Conservation (phyloP, 2,329 filamentous ascomycete genomes). For the Calonectria hongkongensis region DNA sequence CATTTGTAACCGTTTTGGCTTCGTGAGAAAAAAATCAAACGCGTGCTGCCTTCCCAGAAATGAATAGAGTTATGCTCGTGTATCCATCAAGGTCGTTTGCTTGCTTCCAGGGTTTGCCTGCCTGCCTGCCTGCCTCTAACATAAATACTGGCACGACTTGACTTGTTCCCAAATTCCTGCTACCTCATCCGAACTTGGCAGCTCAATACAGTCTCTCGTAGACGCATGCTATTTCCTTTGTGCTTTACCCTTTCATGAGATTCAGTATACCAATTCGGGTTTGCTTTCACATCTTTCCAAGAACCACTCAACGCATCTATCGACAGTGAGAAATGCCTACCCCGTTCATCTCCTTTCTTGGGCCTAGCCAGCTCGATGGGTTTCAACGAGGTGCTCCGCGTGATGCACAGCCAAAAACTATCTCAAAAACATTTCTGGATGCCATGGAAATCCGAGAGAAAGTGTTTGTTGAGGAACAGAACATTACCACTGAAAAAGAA, state of each 20-base stretch:
- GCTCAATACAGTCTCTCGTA: background rate
- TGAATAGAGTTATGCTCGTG: no score
- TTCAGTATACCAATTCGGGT: no score
- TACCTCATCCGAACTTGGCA: no score
- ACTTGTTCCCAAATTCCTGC: no score
- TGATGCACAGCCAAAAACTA: slow-evolving; percentile 65
- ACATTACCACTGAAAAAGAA: slow-evolving; percentile 79
- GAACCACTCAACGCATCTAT: background rate
- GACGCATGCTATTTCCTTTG: background rate
- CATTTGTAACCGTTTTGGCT: no score
- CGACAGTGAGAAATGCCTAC: slow-evolving; percentile 66
- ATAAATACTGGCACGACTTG: no score
- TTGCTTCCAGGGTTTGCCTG: no score
- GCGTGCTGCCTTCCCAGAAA: no score
- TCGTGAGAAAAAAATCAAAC: no score
- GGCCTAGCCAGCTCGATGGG: slow-evolving; percentile 69
- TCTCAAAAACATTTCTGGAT: slow-evolving; percentile 76
- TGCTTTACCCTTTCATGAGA: background rate
- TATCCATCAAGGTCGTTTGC: no score
- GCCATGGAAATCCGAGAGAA: slow-evolving; percentile 77
- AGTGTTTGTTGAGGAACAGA: slow-evolving; percentile 78
- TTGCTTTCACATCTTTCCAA: background rate
- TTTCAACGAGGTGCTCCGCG: slow-evolving; percentile 65
- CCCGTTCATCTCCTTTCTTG: slow-evolving; percentile 68
- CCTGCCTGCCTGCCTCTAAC: no score